These are phyloP conservation scores for Leccinum sublutescens DNA, from an alignment of 768 basidiomycete genomes.

Conservation along the genomic window DNA sequence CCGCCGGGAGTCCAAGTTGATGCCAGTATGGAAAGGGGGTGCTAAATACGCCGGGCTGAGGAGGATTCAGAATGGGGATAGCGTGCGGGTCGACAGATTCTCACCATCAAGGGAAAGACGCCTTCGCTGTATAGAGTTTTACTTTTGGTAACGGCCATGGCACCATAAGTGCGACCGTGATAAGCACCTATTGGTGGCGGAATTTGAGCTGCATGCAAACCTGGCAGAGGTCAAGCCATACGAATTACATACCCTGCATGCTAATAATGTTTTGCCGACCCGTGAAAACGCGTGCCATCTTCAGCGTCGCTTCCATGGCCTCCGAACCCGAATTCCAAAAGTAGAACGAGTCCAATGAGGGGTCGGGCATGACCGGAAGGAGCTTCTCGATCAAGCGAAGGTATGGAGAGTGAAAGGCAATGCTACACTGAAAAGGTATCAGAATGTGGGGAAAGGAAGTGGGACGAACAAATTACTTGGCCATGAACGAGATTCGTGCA, in stretches of 20 bases:
- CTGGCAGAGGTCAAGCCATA: neutral
- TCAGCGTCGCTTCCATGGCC: constrained; percentile 86
- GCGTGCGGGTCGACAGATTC: constrained; percentile 14
- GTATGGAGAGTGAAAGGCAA: constrained; percentile 85
- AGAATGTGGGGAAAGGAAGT: neutral
- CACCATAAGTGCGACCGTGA: constrained; percentile 91
- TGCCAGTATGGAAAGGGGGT: constrained; percentile 95
- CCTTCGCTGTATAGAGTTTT: constrained; percentile 90
- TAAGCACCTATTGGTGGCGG: constrained; percentile 54
- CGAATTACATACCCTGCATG: constrained; percentile 67
- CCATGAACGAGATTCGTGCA: constrained; percentile 77
- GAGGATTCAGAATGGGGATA: constrained; percentile 1
- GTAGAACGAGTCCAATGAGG: constrained; percentile 92
- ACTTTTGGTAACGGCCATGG: constrained; percentile 91
- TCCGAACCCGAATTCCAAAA: constrained; percentile 97
- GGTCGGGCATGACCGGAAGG: constrained; percentile 85
- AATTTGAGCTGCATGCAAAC: constrained; percentile 2
- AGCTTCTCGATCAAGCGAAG: constrained; percentile 82
- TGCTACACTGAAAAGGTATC: constrained; percentile 66
- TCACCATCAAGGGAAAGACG: constrained; percentile 78
- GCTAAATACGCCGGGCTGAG: constrained; percentile 77
- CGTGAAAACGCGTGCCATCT: constrained; percentile 79
- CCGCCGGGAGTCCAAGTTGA: constrained; percentile 58
- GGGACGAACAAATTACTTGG: constrained; percentile 47
- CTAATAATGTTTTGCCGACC: constrained; percentile 83